These are phyloP conservation scores for Telopea speciosissima DNA, from an alignment of 177 flowering plant genomes.

Conservation along the genomic window DNA sequence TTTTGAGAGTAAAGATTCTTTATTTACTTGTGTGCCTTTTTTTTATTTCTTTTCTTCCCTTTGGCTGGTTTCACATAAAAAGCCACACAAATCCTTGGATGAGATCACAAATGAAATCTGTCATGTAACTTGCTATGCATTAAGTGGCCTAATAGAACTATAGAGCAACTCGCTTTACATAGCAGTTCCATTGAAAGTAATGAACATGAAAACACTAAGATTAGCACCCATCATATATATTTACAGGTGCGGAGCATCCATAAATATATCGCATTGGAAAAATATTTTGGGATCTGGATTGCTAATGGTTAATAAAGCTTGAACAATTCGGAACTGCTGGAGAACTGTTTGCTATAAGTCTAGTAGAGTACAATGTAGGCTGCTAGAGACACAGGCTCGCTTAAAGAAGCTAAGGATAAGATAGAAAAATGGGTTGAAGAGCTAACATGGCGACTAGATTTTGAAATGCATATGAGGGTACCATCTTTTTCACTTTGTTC, in stretches of 20 bases:
- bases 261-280: too few species aligned
- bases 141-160: not conserved
- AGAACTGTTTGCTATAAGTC: too few species aligned
- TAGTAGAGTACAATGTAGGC: constrained; percentile 58
- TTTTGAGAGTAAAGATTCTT: not conserved
- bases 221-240: too few species aligned
- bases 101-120: constrained; percentile 69
- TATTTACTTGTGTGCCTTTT: not conserved
- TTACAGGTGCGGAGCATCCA: too few species aligned
- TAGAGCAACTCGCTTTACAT: not conserved
- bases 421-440: too few species aligned
- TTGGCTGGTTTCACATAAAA: constrained; percentile 70
- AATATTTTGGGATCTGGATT: too few species aligned
- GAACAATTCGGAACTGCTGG: too few species aligned
- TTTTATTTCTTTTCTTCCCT: not conserved
- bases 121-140: constrained; percentile 39
- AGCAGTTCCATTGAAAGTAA: not conserved
- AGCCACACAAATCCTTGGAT: constrained; percentile 52
- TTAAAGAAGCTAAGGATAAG: constrained; percentile 87
- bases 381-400: constrained; percentile 89
- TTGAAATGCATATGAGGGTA: too few species aligned
- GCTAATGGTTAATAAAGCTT: too few species aligned
- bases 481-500: too few species aligned
- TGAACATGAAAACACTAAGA: too few species aligned
- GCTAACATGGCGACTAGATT: too few species aligned